These are phyloP conservation scores for Cyathus striatus DNA, from an alignment of 768 basidiomycete species.

Conservation along the genomic window DNA sequence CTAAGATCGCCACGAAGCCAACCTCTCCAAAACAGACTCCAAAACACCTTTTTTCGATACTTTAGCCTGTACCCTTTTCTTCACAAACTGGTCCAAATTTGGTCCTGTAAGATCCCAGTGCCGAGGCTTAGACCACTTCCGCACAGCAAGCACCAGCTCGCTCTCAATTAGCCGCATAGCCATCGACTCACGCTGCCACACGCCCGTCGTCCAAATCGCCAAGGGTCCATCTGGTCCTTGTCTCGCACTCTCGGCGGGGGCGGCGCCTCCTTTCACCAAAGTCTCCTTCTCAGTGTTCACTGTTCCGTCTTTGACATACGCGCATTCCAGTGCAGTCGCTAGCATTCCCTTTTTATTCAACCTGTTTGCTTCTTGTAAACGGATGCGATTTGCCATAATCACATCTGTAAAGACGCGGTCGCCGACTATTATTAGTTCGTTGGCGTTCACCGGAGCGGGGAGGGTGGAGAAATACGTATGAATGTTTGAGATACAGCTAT, in stretches of 20 bases:
- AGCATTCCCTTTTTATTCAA: constrained; percentile 3
- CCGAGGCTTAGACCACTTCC: constrained; percentile 32
- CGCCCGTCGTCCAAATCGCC: constrained; percentile 64
- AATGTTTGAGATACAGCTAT: constrained; percentile 68
- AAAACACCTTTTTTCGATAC: no score
- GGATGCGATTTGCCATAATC: constrained; percentile 78
- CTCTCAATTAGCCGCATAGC: constrained; percentile 57
- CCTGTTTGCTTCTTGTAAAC: constrained; percentile 7
- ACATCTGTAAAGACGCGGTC: constrained; percentile 93
- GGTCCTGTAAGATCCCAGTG: constrained; percentile 13
- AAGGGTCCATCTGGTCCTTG: constrained; percentile 40
- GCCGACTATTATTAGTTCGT: constrained; percentile 78
- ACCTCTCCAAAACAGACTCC: no score
- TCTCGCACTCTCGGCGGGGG: constrained; percentile 3
- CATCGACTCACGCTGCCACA: constrained; percentile 66
- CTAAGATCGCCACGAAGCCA: no score
- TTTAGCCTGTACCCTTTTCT: background rate
- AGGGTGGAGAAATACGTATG: constrained; percentile 70
- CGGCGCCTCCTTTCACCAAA: constrained; percentile 5
- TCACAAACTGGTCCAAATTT: constrained; percentile 25
- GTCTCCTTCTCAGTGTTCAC: constrained; percentile 18
- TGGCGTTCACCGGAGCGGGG: constrained; percentile 45
- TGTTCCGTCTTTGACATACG: constrained; percentile 18
- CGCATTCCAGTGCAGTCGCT: constrained; percentile 12
- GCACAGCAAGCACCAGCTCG: constrained; percentile 38